These are phyloP conservation scores for Ambrosia trifida DNA, from an alignment of 129 eudicot species.

Conservation along the genomic window DNA sequence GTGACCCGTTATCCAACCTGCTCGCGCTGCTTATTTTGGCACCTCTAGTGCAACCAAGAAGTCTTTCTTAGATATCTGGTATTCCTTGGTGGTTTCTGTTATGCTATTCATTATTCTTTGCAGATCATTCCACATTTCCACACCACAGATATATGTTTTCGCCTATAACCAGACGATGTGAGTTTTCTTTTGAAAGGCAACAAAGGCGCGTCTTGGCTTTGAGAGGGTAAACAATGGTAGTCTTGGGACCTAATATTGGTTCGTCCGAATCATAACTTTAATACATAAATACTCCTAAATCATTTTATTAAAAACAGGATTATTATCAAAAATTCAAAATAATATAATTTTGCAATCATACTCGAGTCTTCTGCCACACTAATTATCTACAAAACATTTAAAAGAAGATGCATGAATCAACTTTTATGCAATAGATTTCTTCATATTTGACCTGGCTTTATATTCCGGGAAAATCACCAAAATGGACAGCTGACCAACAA, in stretches of 20 bases:
- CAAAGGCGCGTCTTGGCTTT: neutral
- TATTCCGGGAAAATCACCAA: too few species aligned
- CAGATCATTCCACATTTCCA: too few species aligned
- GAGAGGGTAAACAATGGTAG: too few species aligned
- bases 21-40: too few species aligned
- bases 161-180: too few species aligned
- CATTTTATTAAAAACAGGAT: neutral
- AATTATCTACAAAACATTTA: neutral
- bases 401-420: conserved; percentile 37
- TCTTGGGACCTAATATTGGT: neutral
- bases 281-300: neutral
- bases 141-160: too few species aligned
- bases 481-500: too few species aligned
- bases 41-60: too few species aligned
- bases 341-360: neutral
- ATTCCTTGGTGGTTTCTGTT: too few species aligned
- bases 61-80: too few species aligned
- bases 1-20: too few species aligned
- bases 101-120: too few species aligned
- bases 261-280: neutral
- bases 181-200: neutral
- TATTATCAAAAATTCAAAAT: neutral
- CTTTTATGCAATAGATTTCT: conserved; percentile 8
- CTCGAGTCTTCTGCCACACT: neutral
- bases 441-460: conserved; percentile 14